These are phyloP conservation scores for Vaccinium darrowii DNA, from an alignment of 148 eudicot species.

Conservation along the genomic window DNA sequence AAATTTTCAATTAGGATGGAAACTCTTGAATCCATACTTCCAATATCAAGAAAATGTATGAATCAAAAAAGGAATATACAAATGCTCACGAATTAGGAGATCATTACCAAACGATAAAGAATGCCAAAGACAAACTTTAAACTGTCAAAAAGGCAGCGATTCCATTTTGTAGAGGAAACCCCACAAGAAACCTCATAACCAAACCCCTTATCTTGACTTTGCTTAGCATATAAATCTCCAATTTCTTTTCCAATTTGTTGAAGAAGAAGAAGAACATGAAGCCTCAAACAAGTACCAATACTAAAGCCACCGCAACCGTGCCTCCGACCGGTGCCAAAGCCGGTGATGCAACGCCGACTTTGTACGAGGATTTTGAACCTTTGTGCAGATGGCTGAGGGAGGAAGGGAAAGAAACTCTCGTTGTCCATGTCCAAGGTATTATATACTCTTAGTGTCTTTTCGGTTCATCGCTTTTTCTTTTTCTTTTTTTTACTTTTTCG, in stretches of 20 bases:
- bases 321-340: not conserved
- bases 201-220: not conserved
- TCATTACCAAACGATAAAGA: not conserved
- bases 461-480: no score
- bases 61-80: not conserved
- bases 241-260: not conserved
- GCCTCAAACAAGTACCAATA: not conserved
- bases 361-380: constrained; percentile 44
- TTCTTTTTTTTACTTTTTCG: no score
- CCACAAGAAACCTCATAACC: not conserved
- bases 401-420: constrained; percentile 35
- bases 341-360: not conserved
- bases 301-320: not conserved
- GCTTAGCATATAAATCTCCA: not conserved
- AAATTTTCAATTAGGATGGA: not conserved
- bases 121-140: not conserved
- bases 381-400: constrained; percentile 35
- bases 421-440: constrained; percentile 38
- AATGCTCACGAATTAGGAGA: not conserved
- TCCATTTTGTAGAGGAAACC: not conserved
- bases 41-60: not conserved
- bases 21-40: not conserved
- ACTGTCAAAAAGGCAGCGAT: constrained; percentile 3
- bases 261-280: not conserved
- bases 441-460: not conserved